Evolutionary conservation across 73 alveolate genomes (phyloP).

Genomic region (Durusdinium trenchii): DNA sequence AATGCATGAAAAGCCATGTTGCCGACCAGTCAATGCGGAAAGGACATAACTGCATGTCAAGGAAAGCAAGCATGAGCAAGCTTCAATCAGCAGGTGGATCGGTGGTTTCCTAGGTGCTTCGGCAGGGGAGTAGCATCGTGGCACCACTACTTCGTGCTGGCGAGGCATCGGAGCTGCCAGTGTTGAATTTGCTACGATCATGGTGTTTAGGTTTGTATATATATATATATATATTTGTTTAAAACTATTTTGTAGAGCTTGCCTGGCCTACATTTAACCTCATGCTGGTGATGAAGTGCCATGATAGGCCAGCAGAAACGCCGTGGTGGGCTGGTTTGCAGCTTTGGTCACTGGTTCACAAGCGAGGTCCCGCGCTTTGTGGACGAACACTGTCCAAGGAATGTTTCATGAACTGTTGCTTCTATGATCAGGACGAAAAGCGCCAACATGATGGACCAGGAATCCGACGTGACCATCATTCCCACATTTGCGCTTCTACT

Average conservation of each 20-base stretch:
- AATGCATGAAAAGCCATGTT: too few species aligned
- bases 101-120: constrained; percentile 82
- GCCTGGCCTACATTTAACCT: background rate
- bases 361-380: constrained; percentile 48
- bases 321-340: constrained; percentile 77
- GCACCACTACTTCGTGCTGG: constrained; percentile 78
- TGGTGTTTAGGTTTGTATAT: too few species aligned
- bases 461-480: background rate
- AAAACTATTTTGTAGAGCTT: background rate
- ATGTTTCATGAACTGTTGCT: background rate
- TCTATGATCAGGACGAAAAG: constrained; percentile 54
- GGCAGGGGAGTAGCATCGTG: constrained; percentile 55
- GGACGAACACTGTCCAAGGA: background rate
- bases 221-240: background rate
- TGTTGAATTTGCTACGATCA: too few species aligned
- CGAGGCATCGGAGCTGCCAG: constrained; percentile 55
- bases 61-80: too few species aligned
- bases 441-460: constrained; percentile 94
- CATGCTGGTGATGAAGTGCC: too few species aligned
- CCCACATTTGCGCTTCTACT: too few species aligned
- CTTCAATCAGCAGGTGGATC: too few species aligned
- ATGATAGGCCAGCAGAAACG: constrained; percentile 61
- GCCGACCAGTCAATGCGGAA: too few species aligned
- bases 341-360: constrained; percentile 84
- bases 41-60: too few species aligned